Evolutionary conservation across 2,329 filamentous ascomycete genomes (phyloP), one percentile per base, ranked within the genome.

Genomic region (Elsinoe ampelina): DNA sequence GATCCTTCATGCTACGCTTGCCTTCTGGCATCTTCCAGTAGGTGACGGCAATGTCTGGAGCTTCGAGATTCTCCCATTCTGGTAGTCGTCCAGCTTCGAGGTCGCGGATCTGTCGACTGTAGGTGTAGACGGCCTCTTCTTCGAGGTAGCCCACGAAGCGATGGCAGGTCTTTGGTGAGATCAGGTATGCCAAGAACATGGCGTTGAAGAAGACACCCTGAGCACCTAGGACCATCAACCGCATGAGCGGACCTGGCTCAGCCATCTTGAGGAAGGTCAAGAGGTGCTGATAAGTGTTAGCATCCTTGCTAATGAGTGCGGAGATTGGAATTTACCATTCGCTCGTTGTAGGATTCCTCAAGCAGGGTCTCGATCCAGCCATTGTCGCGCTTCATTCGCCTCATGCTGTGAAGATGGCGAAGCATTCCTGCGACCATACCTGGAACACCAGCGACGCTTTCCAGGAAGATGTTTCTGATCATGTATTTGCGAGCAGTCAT

Each of bases 381-480:
- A 64, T 97, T 95, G 70, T 97, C 92, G 57, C 92, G 79, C 77
- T 89, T 90, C 78, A 97, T 85, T 26, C 85, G 80, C 43, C 92
- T 80, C 66, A 97, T 80, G 62, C 85, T 91, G 67, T 86, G 83
- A 36, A 97, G 78, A 72, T 98, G 93, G 34, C 93, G 80, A 13
- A 97, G 77, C 87, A 95, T 96, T 19, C 90, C 93, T 0, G 86
- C 93, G 0, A 97, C 92, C 89, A 97, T 97, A 6, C 93, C 93
- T 0, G 93, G 93, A 0, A 97, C 93, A 34, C 90, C 93, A 11
- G 93, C 93, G 38, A 98, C 89, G 50, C 86, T 91, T 71, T 98
- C 93, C 34, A 98, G 80, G 71, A 98, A 98, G 63, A 98, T 81
- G 67, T 95, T 92, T 5, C 92, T 81, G 50, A 87, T 81, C 64